phyloP scores from a whole-genome alignment of 305 asterid genomes.

The Fraxinus latifolia region DNA sequence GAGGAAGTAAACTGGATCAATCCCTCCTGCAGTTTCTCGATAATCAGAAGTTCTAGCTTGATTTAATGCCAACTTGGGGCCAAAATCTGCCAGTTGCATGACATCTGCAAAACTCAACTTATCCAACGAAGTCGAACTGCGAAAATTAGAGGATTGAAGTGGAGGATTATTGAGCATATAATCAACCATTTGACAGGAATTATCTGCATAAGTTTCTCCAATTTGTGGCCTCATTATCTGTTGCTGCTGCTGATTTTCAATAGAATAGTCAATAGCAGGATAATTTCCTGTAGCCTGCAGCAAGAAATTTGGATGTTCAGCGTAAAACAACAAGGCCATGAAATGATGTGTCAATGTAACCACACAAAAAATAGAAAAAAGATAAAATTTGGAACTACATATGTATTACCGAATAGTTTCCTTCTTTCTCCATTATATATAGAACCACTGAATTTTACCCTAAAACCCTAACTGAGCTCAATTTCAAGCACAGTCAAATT shows the following conservation, averaged over 20 bases:
- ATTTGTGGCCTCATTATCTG: slow-evolving; percentile 27
- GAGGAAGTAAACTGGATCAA: slow-evolving; percentile 76
- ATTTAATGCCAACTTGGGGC: slow-evolving; percentile 63
- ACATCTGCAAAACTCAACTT: slow-evolving; percentile 82
- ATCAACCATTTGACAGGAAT: slow-evolving; percentile 46
- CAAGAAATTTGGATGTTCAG: slow-evolving; percentile 26
- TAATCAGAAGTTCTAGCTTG: slow-evolving; percentile 39
- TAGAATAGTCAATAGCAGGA: slow-evolving; percentile 34
- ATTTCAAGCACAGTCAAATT: slow-evolving; percentile 11
- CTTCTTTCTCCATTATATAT: slow-evolving; percentile 56
- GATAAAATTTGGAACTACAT: slow-evolving; percentile 6
- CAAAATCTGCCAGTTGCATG: slow-evolving; percentile 90
- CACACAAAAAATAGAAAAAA: neutral
- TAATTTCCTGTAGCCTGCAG: slow-evolving; percentile 36
- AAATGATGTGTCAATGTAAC: slow-evolving; percentile 6
- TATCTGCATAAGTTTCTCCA: slow-evolving; percentile 35
- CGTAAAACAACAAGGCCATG: slow-evolving; percentile 33
- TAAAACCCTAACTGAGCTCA: slow-evolving; percentile 32
- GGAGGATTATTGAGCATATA: slow-evolving; percentile 47
- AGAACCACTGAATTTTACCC: slow-evolving; percentile 9
- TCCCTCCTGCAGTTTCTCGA: slow-evolving; percentile 35
- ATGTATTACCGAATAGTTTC: slow-evolving; percentile 45
- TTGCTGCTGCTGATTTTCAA: slow-evolving; percentile 27
- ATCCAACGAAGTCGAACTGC: slow-evolving; percentile 54
- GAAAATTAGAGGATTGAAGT: slow-evolving; percentile 31